Evolutionary conservation across 371 early-diverging fungal species (phyloP).

Genomic region (Mycotypha africana): DNA sequence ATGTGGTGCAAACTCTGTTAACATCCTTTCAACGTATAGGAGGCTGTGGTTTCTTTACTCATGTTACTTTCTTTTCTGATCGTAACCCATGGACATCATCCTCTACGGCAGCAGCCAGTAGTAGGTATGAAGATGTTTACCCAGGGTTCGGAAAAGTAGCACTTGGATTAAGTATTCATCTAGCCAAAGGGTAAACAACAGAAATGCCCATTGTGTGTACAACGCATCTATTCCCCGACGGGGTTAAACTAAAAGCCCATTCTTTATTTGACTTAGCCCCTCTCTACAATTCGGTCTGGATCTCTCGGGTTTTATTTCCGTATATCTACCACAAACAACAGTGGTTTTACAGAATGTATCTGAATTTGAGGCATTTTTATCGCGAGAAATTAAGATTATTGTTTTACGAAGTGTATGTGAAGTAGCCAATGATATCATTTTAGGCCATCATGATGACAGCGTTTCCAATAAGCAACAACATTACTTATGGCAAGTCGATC

Average conservation of each 20-base stretch:
- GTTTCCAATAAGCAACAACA: constrained; percentile 20
- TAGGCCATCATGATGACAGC: constrained; percentile 6
- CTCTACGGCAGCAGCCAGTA: no score
- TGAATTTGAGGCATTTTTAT: constrained; percentile 38
- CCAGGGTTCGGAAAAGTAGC: constrained; percentile 28
- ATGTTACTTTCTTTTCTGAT: no score
- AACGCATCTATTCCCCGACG: no score
- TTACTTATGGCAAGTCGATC: constrained; percentile 40
- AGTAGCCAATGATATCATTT: constrained; percentile 37
- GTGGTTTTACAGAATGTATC: constrained; percentile 34
- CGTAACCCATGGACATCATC: not conserved
- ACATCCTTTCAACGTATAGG: no score
- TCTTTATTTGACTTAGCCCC: constrained; percentile 9
- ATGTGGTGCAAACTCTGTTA: constrained; percentile 31
- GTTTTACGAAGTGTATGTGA: constrained; percentile 38
- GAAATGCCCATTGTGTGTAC: constrained; percentile 3
- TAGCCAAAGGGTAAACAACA: constrained; percentile 34
- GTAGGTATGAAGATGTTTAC: constrained; percentile 20
- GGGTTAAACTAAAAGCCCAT: not conserved
- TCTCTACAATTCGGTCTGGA: constrained; percentile 25
- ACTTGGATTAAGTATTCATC: constrained; percentile 23
- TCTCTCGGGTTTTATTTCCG: constrained; percentile 34
- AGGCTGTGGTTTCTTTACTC: no score
- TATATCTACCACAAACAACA: constrained; percentile 34
- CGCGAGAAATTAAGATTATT: constrained; percentile 40